Base-by-base conservation (phyloP, 2,329 filamentous ascomycete species). In the Pseudogymnoascus sp. region DNA sequence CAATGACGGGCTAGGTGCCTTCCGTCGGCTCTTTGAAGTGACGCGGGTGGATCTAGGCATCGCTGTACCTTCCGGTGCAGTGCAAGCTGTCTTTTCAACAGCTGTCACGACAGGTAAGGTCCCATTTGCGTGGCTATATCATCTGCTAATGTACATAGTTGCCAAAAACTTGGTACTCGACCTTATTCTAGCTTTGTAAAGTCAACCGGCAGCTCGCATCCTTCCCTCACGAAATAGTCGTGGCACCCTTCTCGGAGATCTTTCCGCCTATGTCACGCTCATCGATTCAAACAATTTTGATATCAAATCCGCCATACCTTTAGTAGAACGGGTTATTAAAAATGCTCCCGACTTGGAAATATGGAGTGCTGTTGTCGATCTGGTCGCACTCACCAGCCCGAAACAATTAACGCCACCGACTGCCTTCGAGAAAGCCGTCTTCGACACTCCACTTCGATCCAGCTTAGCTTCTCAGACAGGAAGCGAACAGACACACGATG, bases 381-480 rank as follows among this genome's bases (percentile, higher is more conserved):
- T 26, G 26, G 6, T 26, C 26, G 26, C 26, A 26, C 26, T 26
- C 26, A 26, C 26, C 6, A 26, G 26, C 26, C 26, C 26, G 26
- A 26, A 26, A 3, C 26, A 26, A 26, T 26, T 26, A 26, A 26
- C 26, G 26, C 26, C 26, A 26, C 26, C 26, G 26, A 26, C 6
- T 26, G 26, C 26, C 3, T 26, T 26, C 26, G 26, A 26, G 26
- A 26, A 26, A 31, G 28, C 28, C 7, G 28, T 8, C 65, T 63
- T 69, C 64, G 64, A 69, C 26, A 70, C 67, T 9, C 68, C 63
- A 44, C 38, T 67, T 31, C 63, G 62, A 65, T 67, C 64, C n/a
- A 68, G 64, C 64, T 69, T 60, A 11, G 67, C 67, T 62, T 70
- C 66, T 68, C 65, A 68, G 66, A 68, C 40, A 23, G 67, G 67